phyloP scores from a whole-genome alignment of 2,329 filamentous ascomycete genomes.

The Aureobasidium zeae region DNA sequence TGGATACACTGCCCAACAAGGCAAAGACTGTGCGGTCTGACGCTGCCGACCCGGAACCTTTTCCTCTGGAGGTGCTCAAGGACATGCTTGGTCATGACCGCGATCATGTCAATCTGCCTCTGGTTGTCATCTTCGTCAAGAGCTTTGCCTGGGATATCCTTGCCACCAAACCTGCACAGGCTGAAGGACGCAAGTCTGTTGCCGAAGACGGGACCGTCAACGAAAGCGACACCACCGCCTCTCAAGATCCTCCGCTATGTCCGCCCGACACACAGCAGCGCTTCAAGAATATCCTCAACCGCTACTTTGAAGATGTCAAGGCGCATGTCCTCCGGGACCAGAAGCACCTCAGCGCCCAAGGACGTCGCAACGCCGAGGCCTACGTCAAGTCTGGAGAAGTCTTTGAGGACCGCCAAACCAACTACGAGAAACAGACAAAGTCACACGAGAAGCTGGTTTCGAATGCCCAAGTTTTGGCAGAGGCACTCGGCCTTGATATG shows the following conservation, averaged over 20 bases:
- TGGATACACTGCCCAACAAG: slow-evolving; percentile 47
- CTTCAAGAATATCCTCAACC: slow-evolving; percentile 74
- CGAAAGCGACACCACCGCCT: slow-evolving; percentile 39
- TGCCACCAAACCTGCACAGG: slow-evolving; percentile 61
- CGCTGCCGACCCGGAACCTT: slow-evolving; percentile 71
- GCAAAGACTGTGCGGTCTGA: slow-evolving; percentile 47
- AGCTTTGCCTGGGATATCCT: slow-evolving; percentile 93
- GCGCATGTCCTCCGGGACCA: slow-evolving; percentile 82
- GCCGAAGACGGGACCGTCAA: slow-evolving; percentile 63
- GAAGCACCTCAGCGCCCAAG: slow-evolving; percentile 75
- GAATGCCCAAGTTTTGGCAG: slow-evolving; percentile 85
- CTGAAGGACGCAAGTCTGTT: slow-evolving; percentile 73
- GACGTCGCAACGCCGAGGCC: slow-evolving; percentile 89
- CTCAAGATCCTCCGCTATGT: slow-evolving; percentile 64
- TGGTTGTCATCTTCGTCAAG: slow-evolving; percentile 93
- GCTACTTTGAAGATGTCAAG: slow-evolving; percentile 91
- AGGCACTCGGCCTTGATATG: slow-evolving; percentile 84
- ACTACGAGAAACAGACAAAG: slow-evolving; percentile 90
- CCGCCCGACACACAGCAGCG: slow-evolving; percentile 69
- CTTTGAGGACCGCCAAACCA: slow-evolving; percentile 92
- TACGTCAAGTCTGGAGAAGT: slow-evolving; percentile 98
- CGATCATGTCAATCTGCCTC: slow-evolving; percentile 80
- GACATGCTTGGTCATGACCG: slow-evolving; percentile 89
- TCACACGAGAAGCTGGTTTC: slow-evolving; percentile 80
- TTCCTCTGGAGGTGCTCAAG: slow-evolving; percentile 94